These are phyloP conservation scores for Aspergillus fischeri DNA, from an alignment of 2,329 filamentous ascomycete genomes.

Conservation along the genomic window DNA sequence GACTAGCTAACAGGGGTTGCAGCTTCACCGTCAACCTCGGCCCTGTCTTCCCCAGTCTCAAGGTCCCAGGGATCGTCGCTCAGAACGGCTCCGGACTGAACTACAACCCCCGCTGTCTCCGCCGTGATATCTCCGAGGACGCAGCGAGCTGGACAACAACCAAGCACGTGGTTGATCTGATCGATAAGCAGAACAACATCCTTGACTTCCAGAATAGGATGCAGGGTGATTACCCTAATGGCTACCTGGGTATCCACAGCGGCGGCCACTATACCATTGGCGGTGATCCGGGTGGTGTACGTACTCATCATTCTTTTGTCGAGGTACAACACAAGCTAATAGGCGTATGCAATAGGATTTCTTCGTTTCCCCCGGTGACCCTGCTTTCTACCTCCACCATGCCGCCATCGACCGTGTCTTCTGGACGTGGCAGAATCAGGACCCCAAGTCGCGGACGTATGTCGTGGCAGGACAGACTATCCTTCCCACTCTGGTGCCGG, in stretches of 20 bases:
- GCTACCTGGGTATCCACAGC: constrained; percentile 39
- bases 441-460: constrained; percentile 4
- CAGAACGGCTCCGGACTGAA: constrained; percentile 17
- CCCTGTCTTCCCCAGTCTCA: constrained; percentile 18
- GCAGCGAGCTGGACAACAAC: constrained; percentile 17
- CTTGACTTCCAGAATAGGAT: constrained; percentile 16
- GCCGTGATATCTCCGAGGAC: constrained; percentile 22
- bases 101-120: constrained; percentile 31
- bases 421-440: constrained; percentile 46
- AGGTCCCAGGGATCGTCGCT: constrained; percentile 8
- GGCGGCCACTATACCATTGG: constrained; percentile 45
- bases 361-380: constrained; percentile 42
- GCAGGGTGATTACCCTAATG: constrained; percentile 28
- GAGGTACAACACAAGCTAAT: not conserved
- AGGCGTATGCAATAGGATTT: constrained; percentile 28
- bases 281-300: constrained; percentile 38
- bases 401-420: constrained; percentile 44
- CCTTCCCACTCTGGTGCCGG: not conserved
- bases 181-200: constrained; percentile 21
- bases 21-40: constrained; percentile 30
- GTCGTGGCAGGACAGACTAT: constrained; percentile 9
- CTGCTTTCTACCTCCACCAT: constrained; percentile 46
- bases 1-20: not conserved
- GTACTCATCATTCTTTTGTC: not conserved
- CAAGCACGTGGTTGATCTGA: constrained; percentile 15